Evolutionary conservation across 495 filamentous ascomycete species (phyloP).

Genomic region (Opeltia flavorubescens): DNA sequence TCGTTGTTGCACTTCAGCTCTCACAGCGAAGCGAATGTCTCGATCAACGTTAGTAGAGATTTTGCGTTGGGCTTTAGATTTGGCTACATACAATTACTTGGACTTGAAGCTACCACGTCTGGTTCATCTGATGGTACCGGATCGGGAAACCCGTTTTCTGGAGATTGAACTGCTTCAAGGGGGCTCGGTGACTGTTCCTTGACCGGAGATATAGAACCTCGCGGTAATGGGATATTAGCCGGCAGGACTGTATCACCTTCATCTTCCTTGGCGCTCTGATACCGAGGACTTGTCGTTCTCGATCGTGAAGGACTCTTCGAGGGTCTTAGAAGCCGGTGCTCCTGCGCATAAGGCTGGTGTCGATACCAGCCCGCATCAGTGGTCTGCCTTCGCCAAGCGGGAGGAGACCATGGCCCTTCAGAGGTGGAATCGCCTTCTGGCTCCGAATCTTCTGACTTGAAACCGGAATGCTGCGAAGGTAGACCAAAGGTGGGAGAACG

Average conservation of each 20-base stretch:
- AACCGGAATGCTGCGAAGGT: constrained; percentile 65
- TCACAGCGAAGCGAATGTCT: constrained; percentile 79
- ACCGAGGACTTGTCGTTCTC: constrained; percentile 38
- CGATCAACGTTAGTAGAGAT: constrained; percentile 11
- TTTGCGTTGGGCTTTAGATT: background rate
- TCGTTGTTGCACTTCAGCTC: constrained; percentile 76
- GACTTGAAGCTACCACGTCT: constrained; percentile 23
- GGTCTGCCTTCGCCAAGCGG: constrained; percentile 38
- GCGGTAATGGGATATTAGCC: constrained; percentile 41
- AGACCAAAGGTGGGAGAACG: constrained; percentile 42
- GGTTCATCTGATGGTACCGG: constrained; percentile 20
- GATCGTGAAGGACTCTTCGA: constrained; percentile 36
- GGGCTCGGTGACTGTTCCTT: constrained; percentile 40
- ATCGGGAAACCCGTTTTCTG: constrained; percentile 11
- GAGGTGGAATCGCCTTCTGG: constrained; percentile 26
- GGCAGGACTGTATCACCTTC: constrained; percentile 40
- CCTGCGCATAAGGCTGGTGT: constrained; percentile 35
- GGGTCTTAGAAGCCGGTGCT: constrained; percentile 26
- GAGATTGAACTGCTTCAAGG: constrained; percentile 19
- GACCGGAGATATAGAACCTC: constrained; percentile 34
- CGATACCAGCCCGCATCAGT: constrained; percentile 47
- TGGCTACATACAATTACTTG: constrained; percentile 39
- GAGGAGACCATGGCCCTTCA: constrained; percentile 43
- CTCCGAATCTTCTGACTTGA: constrained; percentile 51
- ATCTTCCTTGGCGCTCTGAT: constrained; percentile 29